These are phyloP conservation scores for Panicum miliaceum DNA, from an alignment of 176 grass and related monocot species.

Conservation along the genomic window DNA sequence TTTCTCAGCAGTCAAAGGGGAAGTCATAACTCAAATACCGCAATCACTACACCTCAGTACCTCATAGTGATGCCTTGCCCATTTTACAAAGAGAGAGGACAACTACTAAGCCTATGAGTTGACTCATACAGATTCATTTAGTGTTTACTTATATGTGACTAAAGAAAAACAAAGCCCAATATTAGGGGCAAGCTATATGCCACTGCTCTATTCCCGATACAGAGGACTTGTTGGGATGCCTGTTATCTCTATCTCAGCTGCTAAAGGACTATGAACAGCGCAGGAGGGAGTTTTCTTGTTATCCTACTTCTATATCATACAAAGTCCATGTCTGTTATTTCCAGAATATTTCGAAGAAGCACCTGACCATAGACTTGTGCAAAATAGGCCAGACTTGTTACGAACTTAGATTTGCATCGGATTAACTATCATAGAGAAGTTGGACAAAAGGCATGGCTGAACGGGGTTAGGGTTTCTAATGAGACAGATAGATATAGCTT, in stretches of 20 bases:
- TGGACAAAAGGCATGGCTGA: not conserved
- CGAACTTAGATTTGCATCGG: not conserved
- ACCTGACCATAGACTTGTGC: not conserved
- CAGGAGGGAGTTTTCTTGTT: not conserved
- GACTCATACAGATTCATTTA: too few species aligned
- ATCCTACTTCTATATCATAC: not conserved
- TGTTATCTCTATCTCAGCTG: not conserved
- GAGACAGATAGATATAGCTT: not conserved
- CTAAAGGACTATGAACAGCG: not conserved
- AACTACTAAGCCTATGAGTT: too few species aligned
- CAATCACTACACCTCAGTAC: not conserved
- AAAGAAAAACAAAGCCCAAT: not conserved
- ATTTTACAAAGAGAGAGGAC: too few species aligned
- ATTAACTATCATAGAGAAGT: not conserved
- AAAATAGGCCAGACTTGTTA: not conserved
- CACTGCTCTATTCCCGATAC: not conserved
- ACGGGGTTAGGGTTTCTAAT: not conserved
- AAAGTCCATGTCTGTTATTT: not conserved
- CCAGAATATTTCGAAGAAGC: not conserved
- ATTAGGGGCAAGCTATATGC: not conserved
- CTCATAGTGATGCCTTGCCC: not conserved
- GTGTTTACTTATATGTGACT: not conserved
- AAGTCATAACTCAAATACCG: not conserved
- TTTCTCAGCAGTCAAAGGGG: not conserved
- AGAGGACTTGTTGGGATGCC: not conserved